Evolutionary conservation across 1,284 basidiomycete species (phyloP).

Genomic region (Leucoagaricus sp.): DNA sequence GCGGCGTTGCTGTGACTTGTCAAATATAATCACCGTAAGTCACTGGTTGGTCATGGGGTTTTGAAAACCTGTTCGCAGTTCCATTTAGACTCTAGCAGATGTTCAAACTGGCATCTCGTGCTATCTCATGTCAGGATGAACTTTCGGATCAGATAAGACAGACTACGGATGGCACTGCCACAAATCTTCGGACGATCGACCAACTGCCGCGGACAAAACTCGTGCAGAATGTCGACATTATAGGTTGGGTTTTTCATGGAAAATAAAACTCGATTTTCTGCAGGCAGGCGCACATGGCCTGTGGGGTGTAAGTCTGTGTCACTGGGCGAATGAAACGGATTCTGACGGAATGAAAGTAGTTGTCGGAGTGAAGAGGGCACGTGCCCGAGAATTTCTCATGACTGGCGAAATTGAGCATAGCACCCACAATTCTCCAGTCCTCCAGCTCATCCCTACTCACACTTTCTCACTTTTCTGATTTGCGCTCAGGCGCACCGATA

Average conservation of each 20-base stretch:
- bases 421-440: neutral
- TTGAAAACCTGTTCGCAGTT: too few relatives aligned
- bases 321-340: neutral
- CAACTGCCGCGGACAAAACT: too few relatives aligned
- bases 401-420: neutral
- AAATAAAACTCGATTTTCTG: too few relatives aligned
- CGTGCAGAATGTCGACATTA: too few relatives aligned
- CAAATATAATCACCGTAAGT: neutral
- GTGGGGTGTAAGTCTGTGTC: neutral
- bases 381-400: neutral
- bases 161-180: too few relatives aligned
- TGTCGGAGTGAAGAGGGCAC: neutral
- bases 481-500: conserved; percentile 3
- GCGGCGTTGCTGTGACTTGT: too few relatives aligned
- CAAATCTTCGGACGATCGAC: too few relatives aligned
- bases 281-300: neutral
- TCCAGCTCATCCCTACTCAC: neutral
- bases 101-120: too few relatives aligned
- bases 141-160: too few relatives aligned
- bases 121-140: too few relatives aligned
- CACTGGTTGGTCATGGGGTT: neutral
- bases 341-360: neutral
- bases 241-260: too few relatives aligned
- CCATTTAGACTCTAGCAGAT: too few relatives aligned
- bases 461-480: neutral